Conservation (phyloP, 1,284 basidiomycete genomes). For the Naganishia cerealis region DNA sequence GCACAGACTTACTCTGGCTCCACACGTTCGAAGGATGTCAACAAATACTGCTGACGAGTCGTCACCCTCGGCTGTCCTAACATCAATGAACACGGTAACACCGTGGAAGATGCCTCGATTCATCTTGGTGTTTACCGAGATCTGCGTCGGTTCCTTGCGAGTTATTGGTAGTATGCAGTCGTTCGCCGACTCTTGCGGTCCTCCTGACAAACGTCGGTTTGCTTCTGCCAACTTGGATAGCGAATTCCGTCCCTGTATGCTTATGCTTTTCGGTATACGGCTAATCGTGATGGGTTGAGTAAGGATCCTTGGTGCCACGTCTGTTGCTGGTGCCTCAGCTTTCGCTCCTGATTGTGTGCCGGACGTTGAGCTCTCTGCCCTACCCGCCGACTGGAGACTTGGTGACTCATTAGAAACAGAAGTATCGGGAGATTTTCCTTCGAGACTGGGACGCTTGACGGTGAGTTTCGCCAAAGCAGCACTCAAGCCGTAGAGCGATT, state of each 20-base stretch:
- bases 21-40: slow-evolving; percentile 76
- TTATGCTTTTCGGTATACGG: slow-evolving; percentile 27
- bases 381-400: neutral
- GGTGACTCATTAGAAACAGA: neutral
- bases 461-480: slow-evolving; percentile 49
- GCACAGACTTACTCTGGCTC: slow-evolving; percentile 69
- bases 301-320: neutral
- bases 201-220: neutral
- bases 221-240: neutral
- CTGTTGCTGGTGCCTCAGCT: neutral
- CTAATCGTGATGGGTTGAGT: slow-evolving; percentile 27
- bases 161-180: neutral
- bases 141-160: neutral
- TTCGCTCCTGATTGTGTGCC: neutral
- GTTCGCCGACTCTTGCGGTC: neutral
- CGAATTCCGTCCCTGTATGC: slow-evolving; percentile 16
- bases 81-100: slow-evolving; percentile 85
- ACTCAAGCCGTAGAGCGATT: slow-evolving; percentile 44
- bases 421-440: slow-evolving; percentile 12
- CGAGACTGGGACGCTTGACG: slow-evolving; percentile 33
- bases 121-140: neutral
- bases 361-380: neutral
- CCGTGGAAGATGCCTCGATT: slow-evolving; percentile 60
- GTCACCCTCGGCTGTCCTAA: slow-evolving; percentile 79
- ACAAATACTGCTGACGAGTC: slow-evolving; percentile 79